Conservation (phyloP, 2,329 filamentous ascomycete genomes). For the Apiospora pterosperma region DNA sequence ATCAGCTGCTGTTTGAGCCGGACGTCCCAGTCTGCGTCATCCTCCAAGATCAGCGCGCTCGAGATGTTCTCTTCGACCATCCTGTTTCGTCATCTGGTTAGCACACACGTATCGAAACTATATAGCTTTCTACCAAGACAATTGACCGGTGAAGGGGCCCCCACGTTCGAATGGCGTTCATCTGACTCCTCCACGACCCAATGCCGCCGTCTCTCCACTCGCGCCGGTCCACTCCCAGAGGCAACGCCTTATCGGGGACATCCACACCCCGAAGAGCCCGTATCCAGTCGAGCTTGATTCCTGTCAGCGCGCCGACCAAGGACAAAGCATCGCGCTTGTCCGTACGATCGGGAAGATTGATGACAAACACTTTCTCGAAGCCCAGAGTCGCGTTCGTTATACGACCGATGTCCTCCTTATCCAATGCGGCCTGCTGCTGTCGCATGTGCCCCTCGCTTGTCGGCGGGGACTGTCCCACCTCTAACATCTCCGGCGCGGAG, state of each 20-base stretch:
- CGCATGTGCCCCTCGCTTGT: not conserved
- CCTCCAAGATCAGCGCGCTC: slow-evolving; percentile 35
- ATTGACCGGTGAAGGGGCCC: slow-evolving; percentile 1
- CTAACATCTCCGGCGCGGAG: not conserved
- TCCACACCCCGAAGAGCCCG: slow-evolving; percentile 37
- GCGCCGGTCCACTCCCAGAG: slow-evolving; percentile 25
- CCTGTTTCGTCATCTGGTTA: slow-evolving; percentile 9
- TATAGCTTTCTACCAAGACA: not conserved
- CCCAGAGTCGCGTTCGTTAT: slow-evolving; percentile 23
- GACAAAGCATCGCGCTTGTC: slow-evolving; percentile 47
- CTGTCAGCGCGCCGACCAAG: slow-evolving; percentile 37
- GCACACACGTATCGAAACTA: not conserved
- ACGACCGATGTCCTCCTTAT: slow-evolving; percentile 14
- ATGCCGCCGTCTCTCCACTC: slow-evolving; percentile 29
- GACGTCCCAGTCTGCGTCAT: slow-evolving; percentile 39
- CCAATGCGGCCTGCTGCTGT: not conserved
- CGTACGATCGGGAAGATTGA: slow-evolving; percentile 42
- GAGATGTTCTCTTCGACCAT: slow-evolving; percentile 32
- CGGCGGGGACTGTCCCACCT: not conserved
- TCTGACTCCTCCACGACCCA: slow-evolving; percentile 38
- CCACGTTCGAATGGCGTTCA: slow-evolving; percentile 32
- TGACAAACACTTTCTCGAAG: slow-evolving; percentile 33
- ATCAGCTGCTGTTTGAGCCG: slow-evolving; percentile 30
- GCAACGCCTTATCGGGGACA: slow-evolving; percentile 39
- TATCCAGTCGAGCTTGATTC: slow-evolving; percentile 40